These are phyloP conservation scores for Ogataea polymorpha DNA, from an alignment of 805 yeast species.

Conservation along the genomic window DNA sequence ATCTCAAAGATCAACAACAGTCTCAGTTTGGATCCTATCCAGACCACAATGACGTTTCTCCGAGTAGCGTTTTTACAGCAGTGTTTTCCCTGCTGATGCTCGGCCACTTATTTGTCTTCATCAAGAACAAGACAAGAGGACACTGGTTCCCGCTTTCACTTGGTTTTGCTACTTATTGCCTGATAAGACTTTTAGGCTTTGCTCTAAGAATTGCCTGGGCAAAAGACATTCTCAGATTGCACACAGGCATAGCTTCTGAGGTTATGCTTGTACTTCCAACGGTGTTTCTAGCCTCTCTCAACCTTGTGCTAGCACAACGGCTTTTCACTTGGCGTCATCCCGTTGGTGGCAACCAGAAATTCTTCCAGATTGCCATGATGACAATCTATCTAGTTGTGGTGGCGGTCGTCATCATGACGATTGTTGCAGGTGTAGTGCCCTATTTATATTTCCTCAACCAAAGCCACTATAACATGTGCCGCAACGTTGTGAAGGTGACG, in stretches of 20 bases:
- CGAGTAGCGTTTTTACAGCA: conserved; percentile 55
- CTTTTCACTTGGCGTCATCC: conserved; percentile 78
- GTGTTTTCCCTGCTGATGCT: conserved; percentile 47
- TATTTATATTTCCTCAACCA: conserved; percentile 52
- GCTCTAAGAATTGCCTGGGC: conserved; percentile 60
- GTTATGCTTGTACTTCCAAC: conserved; percentile 57
- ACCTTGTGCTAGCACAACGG: conserved; percentile 67
- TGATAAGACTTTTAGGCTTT: conserved; percentile 56
- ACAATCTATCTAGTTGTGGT: conserved; percentile 50
- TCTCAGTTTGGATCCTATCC: conserved; percentile 68
- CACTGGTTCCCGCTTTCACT: conserved; percentile 58
- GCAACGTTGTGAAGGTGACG: conserved; percentile 52
- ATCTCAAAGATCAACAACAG: conserved; percentile 40
- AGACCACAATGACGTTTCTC: conserved; percentile 49
- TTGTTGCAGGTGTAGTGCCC: conserved; percentile 60
- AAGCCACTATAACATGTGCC: conserved; percentile 46
- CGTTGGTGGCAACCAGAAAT: conserved; percentile 51
- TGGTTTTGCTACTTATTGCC: conserved; percentile 51
- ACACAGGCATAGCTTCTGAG: conserved; percentile 53
- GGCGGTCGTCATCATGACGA: conserved; percentile 64
- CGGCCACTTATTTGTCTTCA: conserved; percentile 46
- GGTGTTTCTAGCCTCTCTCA: conserved; percentile 55
- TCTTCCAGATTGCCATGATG: conserved; percentile 51
- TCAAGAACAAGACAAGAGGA: conserved; percentile 47
- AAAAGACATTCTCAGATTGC: conserved; percentile 41